phyloP scores from a whole-genome alignment of 2,329 filamentous ascomycete genomes.

The Aspergillus luchuensis region DNA sequence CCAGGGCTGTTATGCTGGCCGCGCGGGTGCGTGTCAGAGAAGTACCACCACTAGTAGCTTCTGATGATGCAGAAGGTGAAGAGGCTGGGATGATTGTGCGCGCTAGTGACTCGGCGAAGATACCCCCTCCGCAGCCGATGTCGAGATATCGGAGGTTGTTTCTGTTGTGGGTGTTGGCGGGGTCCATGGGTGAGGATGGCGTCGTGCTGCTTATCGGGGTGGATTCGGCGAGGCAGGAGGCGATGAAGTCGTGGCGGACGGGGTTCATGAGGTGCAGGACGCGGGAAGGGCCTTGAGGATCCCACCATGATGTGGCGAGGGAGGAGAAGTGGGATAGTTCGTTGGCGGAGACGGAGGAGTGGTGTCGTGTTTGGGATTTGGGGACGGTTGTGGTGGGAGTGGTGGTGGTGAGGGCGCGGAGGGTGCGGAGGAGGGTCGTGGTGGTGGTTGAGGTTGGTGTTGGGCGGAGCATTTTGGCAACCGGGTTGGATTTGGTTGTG shows the following conservation, averaged over 20 bases:
- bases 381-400: slow-evolving; percentile 19
- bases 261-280: slow-evolving; percentile 98
- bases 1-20: slow-evolving; percentile 48
- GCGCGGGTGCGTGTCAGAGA: slow-evolving; percentile 39
- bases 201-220: slow-evolving; percentile 25
- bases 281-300: slow-evolving; percentile 86
- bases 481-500: background rate
- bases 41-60: background rate
- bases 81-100: slow-evolving; percentile 44
- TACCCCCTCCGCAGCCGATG: slow-evolving; percentile 92
- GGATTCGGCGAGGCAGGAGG: slow-evolving; percentile 64
- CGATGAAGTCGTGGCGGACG: slow-evolving; percentile 89
- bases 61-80: background rate
- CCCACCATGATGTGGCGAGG: slow-evolving; percentile 95
- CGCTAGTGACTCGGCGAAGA: slow-evolving; percentile 75
- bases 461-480: slow-evolving; percentile 14
- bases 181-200: background rate
- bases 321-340: slow-evolving; percentile 94
- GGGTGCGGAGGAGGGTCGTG: slow-evolving; percentile 6
- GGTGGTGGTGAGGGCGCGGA: slow-evolving; percentile 9
- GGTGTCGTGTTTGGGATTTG: slow-evolving; percentile 31
- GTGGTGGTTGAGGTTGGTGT: slow-evolving; percentile 7
- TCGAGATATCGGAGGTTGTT: slow-evolving; percentile 69
- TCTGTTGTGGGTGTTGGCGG: slow-evolving; percentile 24
- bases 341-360: slow-evolving; percentile 76